Conservation (phyloP, 2,329 filamentous ascomycete species). For the Emmonsia crescens region DNA sequence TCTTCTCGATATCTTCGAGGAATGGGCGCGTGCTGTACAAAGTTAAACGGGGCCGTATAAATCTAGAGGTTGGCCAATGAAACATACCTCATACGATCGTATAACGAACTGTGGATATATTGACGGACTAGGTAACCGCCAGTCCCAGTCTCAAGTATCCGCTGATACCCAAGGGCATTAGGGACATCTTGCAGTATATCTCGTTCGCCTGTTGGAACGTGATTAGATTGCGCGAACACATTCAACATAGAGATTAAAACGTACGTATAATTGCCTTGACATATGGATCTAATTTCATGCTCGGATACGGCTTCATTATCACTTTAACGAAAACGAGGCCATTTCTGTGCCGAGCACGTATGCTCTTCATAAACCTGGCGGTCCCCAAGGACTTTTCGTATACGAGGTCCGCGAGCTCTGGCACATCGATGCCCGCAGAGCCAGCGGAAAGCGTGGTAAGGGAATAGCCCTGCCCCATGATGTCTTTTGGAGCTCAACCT, state of each 20-base stretch:
- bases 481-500: slow-evolving; percentile 13
- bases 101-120: slow-evolving; percentile 91
- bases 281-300: slow-evolving; percentile 70
- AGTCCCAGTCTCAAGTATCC: slow-evolving; percentile 80
- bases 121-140: slow-evolving; percentile 91
- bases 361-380: slow-evolving; percentile 92
- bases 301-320: slow-evolving; percentile 80
- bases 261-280: slow-evolving; percentile 63
- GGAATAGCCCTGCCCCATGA: slow-evolving; percentile 95
- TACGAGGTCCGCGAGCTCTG: slow-evolving; percentile 77
- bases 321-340: slow-evolving; percentile 90
- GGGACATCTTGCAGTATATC: slow-evolving; percentile 69
- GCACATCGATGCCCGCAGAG: slow-evolving; percentile 84
- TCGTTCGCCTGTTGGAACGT: slow-evolving; percentile 54
- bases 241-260: slow-evolving; percentile 19
- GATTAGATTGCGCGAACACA: slow-evolving; percentile 14
- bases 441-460: slow-evolving; percentile 84
- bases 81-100: slow-evolving; percentile 66
- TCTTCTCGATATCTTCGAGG: slow-evolving; percentile 94
- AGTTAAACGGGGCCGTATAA: slow-evolving; percentile 18
- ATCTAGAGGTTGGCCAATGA: not conserved
- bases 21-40: slow-evolving; percentile 77
- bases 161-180: slow-evolving; percentile 83
- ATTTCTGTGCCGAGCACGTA: slow-evolving; percentile 79
- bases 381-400: slow-evolving; percentile 90